Percentiles rank a stretch among this genome's conserved stretches.
phyloP scores from a whole-genome alignment of 495 filamentous ascomycete species.

The Pseudevernia furfuracea region DNA sequence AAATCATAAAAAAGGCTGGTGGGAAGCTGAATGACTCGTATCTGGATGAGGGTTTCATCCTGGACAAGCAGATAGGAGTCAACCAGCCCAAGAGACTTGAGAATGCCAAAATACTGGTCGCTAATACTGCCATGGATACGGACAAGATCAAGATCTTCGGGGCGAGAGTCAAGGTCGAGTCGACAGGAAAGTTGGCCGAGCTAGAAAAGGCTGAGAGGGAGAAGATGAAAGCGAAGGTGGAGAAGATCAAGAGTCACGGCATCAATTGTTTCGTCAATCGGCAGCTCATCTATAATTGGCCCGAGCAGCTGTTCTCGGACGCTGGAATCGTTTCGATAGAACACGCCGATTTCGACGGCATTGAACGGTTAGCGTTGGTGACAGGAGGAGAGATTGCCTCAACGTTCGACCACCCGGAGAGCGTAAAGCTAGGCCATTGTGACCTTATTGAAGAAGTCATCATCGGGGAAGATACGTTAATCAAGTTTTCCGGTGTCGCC shows the following conservation, averaged over 20 bases:
- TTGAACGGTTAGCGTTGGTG: constrained; percentile 88
- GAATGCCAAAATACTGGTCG: constrained; percentile 95
- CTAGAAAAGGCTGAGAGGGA: constrained; percentile 95
- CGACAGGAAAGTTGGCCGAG: constrained; percentile 91
- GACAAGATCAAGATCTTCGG: constrained; percentile 99
- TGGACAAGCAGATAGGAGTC: constrained; percentile 97
- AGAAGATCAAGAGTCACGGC: constrained; percentile 95
- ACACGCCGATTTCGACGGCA: constrained; percentile 97
- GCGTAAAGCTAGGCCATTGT: constrained; percentile 90
- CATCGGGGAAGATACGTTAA: constrained; percentile 92
- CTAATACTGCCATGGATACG: constrained; percentile 98
- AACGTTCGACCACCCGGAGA: constrained; percentile 95
- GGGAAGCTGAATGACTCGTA: constrained; percentile 96
- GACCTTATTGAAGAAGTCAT: constrained; percentile 97
- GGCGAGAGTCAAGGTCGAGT: constrained; percentile 87
- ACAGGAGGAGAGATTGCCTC: constrained; percentile 96
- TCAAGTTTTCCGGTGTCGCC: constrained; percentile 94
- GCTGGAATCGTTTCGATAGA: constrained; percentile 97
- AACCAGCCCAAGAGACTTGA: constrained; percentile 97
- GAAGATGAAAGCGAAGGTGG: constrained; percentile 99
- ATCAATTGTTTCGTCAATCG: constrained; percentile 99
- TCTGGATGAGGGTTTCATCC: constrained; percentile 93
- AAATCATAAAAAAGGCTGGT: constrained; percentile 98
- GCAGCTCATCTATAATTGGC: constrained; percentile 99
- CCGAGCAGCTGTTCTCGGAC: constrained; percentile 96